These are phyloP conservation scores for Yamadazyma taylorii DNA, from an alignment of 1,139 yeast species.

Conservation along the genomic window DNA sequence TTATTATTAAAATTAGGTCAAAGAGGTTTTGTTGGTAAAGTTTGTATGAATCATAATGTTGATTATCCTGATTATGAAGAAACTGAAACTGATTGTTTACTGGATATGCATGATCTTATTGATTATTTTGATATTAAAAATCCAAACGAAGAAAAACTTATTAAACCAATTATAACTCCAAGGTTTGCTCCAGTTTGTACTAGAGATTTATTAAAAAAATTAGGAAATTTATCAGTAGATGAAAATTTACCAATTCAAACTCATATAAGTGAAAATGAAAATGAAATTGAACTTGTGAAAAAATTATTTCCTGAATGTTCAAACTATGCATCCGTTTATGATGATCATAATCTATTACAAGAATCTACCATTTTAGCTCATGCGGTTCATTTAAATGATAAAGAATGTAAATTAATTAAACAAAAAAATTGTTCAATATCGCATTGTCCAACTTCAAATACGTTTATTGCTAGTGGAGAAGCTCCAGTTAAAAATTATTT, in stretches of 20 bases:
- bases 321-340: constrained; percentile 77
- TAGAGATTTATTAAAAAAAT: constrained; percentile 54
- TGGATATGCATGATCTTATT: constrained; percentile 58
- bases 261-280: constrained; percentile 77
- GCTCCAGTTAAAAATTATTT: constrained; percentile 73
- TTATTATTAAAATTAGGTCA: constrained; percentile 69
- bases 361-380: constrained; percentile 82
- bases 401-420: constrained; percentile 61
- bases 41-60: constrained; percentile 73
- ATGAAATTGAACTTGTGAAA: constrained; percentile 76
- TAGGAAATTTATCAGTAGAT: constrained; percentile 58
- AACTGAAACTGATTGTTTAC: constrained; percentile 54
- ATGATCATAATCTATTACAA: constrained; percentile 58
- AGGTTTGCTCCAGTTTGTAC: constrained; percentile 93
- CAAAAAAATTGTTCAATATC: constrained; percentile 67
- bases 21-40: constrained; percentile 88
- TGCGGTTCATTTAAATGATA: constrained; percentile 70
- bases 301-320: constrained; percentile 69
- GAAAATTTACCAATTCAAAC: constrained; percentile 76
- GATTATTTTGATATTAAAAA: constrained; percentile 53
- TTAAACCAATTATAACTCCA: constrained; percentile 83
- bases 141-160: constrained; percentile 48
- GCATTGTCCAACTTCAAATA: constrained; percentile 92
- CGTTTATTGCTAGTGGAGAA: constrained; percentile 87
- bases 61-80: constrained; percentile 74